Base-by-base conservation (phyloP, 1,284 basidiomycete genomes). In the Coriolopsis trogii region DNA sequence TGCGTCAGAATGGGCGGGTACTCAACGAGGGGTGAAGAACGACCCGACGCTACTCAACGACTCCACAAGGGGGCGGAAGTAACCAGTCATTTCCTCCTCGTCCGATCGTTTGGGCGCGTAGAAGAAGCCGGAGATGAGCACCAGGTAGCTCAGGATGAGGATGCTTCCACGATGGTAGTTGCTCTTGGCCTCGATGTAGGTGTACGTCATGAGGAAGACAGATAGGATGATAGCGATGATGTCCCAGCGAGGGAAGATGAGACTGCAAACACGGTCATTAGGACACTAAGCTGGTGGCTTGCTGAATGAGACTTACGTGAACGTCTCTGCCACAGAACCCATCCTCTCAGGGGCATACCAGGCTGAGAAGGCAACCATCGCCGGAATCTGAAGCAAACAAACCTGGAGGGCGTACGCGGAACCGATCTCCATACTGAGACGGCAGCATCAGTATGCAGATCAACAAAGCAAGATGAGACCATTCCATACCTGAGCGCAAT, bases 211-310 rank as follows among this genome's bases (percentile, higher is more conserved):
- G 59, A 99, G 74, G 80, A 99, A 99, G 71, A 96, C 92, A 2
- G 93, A 90, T 25, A 95, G 77, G 63, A 99, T 92, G 69, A 99
- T 93, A 25, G 89, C 90, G 59, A 99, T 88, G 41, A 97, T 93
- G 69, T 99, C 97, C 96, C 97, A 99, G 63, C 95, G 85, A 1
- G 97, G 97, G 82, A 99, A 98, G 59, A 99, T 95, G 50, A 99
- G 81, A 18, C 94, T 97, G 63, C 13, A 18, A 39, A 15, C 9
- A 31, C 53, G 25, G 21, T 53, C 33, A 60, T 44, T 41, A 42
- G 12, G 21, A 3, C 59, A 34, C 58, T 51, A 36, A 6, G 6
- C 33, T 36, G n/a, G 37, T 15, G 18, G n/a, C n/a, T n/a, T n/a
- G n/a, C n/a, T 40, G 33, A 15, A 21, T 16, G 12, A 26, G 12